Base-by-base conservation (phyloP, 164 flowering plant species). In the Tetracentron sinense region DNA sequence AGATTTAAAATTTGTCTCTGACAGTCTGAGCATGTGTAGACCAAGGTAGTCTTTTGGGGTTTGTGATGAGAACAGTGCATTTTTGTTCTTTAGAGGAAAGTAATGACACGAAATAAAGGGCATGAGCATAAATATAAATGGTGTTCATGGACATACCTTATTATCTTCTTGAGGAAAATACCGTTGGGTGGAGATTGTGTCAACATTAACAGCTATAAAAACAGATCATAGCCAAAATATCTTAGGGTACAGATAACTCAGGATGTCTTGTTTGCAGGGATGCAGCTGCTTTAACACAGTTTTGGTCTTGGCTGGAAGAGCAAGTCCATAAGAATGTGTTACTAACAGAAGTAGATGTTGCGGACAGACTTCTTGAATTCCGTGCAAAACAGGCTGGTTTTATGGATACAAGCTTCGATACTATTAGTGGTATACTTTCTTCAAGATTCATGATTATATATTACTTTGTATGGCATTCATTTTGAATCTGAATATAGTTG, bases 291-390 rank as follows among this genome's bases (percentile, higher is more conserved):
- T 72, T 91, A 16, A 84, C 88, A 48, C 83, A 88, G 60, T 94
- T 91, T 74, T 89, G 96, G 97, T 75, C 73, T 30, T 94, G 99
- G 99, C 73, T 94, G 59, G 99, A 94, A 71, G 84, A 83, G 35
- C 84, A 86, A 77, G 74, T 94, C 35, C 50, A 27, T 10, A 78
- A 78, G 31, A 77, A 74, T 71, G 79, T 59, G 61, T 42, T 66
- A 69, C 67, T 86, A 42, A 89, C 97, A 27, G 99, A 94, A 70
- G 92, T 89, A 58, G 92, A 88, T 61, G 96, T 85, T 78, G 77
- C 97, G 30, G 96, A 94, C 58, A 88, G 83, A 65, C 91, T 94
- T 63, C 88, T 91, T 50, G 86, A 85, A 56, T 88, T 88, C 65
- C 97, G 99, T 47, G 73, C 90, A 35, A 81, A 67, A 74, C 96